These are phyloP conservation scores for Boletellus deceptivus DNA, from an alignment of 1,284 basidiomycete species.

Conservation along the genomic window DNA sequence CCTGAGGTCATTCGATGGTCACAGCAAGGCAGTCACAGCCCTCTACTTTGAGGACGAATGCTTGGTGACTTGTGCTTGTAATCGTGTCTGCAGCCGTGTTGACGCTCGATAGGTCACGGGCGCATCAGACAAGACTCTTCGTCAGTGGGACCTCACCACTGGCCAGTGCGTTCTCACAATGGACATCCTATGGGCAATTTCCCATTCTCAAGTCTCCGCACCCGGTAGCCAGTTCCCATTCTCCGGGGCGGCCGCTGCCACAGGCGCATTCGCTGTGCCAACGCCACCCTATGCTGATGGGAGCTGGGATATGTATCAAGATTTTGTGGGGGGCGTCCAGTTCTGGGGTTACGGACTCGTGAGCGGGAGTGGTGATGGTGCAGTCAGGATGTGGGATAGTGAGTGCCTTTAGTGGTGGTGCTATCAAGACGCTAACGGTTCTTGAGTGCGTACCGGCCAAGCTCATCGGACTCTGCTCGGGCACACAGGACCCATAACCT, in stretches of 20 bases:
- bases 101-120: conserved; percentile 75
- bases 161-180: conserved; percentile 99
- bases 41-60: conserved; percentile 96
- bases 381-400: conserved; percentile 99
- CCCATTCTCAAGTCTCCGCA: conserved; percentile 71
- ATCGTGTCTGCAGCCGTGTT: conserved; percentile 7
- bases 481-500: conserved; percentile 93
- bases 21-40: conserved; percentile 88
- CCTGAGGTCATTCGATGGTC: conserved; percentile 81
- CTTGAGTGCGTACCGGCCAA: conserved; percentile 93
- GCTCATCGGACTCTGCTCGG: conserved; percentile 92
- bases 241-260: conserved; percentile 53
- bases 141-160: conserved; percentile 97
- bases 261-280: conserved; percentile 74
- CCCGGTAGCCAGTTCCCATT: conserved; percentile 47
- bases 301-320: conserved; percentile 92
- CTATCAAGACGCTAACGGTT: conserved; percentile 9
- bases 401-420: conserved; percentile 34
- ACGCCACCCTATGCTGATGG: conserved; percentile 89
- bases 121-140: conserved; percentile 96
- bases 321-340: conserved; percentile 96
- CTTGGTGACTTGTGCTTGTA: conserved; percentile 54
- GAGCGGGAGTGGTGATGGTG: conserved; percentile 95
- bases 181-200: conserved; percentile 99
- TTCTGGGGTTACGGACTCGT: conserved; percentile 99